Percentiles rank a stretch among this genome's conserved stretches.
Conservation (phyloP, 305 asterid species). For the Petunia hybrid region DNA sequence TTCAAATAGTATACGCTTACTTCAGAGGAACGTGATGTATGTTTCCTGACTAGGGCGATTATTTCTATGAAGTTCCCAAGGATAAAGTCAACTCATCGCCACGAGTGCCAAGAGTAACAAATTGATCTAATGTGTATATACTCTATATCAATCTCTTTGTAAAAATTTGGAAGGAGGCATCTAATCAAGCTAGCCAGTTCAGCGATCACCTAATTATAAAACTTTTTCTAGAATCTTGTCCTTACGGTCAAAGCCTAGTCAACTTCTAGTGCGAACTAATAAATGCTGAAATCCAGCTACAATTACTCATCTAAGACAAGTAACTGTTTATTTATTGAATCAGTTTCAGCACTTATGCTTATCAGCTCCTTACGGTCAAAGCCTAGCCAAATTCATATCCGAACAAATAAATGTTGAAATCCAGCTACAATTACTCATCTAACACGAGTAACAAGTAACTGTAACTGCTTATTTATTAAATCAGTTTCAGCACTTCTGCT, state of each 20-base stretch:
- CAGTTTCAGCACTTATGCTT: too few species aligned
- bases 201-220: background rate
- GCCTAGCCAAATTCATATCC: too few species aligned
- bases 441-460: too few species aligned
- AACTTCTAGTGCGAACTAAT: background rate
- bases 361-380: too few species aligned
- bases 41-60: too few species aligned
- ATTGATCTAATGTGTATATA: conserved; percentile 14
- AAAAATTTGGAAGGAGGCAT: conserved; percentile 16
- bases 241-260: background rate
- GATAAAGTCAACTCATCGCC: conserved; percentile 23
- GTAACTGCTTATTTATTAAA: too few species aligned
- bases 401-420: too few species aligned
- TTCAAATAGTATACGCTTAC: conserved; percentile 8
- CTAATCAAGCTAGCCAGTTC: background rate
- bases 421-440: too few species aligned
- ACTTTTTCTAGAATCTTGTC: background rate
- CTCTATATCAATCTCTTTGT: background rate
- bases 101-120: background rate
- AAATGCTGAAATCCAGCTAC: conserved; percentile 2
- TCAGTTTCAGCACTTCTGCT: too few species aligned
- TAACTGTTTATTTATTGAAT: too few species aligned
- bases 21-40: background rate
- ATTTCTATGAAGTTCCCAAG: too few species aligned
- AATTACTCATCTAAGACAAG: conserved; percentile 9